Percentiles rank a stretch among this genome's conserved stretches.
phyloP scores from a whole-genome alignment of 768 basidiomycete species.

The Trametes meyenii region DNA sequence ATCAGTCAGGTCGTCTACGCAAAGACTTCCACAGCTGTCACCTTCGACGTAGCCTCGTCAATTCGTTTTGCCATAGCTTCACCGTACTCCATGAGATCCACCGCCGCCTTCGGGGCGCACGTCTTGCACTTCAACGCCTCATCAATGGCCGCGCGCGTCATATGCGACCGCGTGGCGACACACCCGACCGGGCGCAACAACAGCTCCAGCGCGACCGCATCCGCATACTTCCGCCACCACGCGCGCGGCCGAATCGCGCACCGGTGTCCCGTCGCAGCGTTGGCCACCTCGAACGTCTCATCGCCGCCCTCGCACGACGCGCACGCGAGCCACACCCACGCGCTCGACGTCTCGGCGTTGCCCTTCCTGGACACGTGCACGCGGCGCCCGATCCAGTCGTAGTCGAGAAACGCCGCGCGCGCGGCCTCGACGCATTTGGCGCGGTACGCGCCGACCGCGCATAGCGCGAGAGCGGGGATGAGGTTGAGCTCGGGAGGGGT shows the following conservation, averaged over 20 bases:
- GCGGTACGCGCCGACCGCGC: background rate
- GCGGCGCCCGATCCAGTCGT: background rate
- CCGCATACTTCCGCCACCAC: constrained; percentile 5
- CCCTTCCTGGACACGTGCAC: constrained; percentile 7
- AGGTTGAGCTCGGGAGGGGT: constrained; percentile 1
- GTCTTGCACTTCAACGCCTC: background rate
- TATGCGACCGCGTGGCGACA: background rate
- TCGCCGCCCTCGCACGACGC: background rate
- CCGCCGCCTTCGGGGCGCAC: background rate
- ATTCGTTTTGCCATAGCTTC: constrained; percentile 1
- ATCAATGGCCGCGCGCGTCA: background rate
- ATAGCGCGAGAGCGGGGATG: constrained; percentile 1
- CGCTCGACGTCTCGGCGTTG: background rate
- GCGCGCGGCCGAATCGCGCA: background rate
- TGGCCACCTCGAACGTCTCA: background rate
- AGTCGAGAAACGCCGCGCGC: background rate
- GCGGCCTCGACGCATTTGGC: constrained; percentile 5
- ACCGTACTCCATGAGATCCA: background rate
- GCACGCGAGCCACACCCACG: constrained; percentile 11
- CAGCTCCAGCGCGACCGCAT: background rate
- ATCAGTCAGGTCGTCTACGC: background rate
- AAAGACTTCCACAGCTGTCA: background rate
- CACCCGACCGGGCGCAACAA: background rate
- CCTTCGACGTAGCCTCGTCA: background rate
- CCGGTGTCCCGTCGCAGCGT: background rate